Evolutionary conservation across 2,329 filamentous ascomycete genomes (phyloP).

Genomic region (Orbilia quercus): DNA sequence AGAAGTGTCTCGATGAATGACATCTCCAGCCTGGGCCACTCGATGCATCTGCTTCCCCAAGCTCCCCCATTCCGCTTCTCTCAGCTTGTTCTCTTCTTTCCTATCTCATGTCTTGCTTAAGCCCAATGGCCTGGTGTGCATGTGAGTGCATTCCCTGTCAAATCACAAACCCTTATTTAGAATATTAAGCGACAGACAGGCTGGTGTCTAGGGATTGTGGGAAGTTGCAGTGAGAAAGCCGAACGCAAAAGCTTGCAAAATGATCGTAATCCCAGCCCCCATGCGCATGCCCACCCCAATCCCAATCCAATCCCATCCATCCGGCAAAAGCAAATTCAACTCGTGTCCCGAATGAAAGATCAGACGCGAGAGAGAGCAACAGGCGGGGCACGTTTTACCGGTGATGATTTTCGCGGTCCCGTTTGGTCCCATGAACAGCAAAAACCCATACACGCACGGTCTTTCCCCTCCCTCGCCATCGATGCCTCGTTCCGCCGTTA

Average conservation of each 20-base stretch:
- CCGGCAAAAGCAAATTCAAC: conserved; percentile 40
- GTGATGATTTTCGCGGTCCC: conserved; percentile 31
- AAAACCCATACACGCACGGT: background rate
- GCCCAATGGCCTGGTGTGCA: conserved; percentile 44
- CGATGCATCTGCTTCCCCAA: conserved; percentile 17
- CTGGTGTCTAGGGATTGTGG: conserved; percentile 52
- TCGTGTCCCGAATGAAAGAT: conserved; percentile 46
- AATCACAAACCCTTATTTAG: conserved; percentile 56
- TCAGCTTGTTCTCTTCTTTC: conserved; percentile 24
- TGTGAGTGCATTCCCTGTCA: conserved; percentile 56
- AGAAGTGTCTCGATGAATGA: conserved; percentile 29
- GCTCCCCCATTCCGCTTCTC: no score
- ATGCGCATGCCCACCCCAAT: conserved; percentile 3
- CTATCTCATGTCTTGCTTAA: conserved; percentile 29
- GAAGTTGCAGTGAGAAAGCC: conserved; percentile 56
- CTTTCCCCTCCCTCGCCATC: no score
- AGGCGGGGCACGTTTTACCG: conserved; percentile 53
- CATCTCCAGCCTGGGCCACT: conserved; percentile 34
- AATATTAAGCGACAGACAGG: conserved; percentile 55
- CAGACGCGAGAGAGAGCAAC: conserved; percentile 36
- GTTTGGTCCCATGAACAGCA: conserved; percentile 7
- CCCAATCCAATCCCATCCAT: conserved; percentile 3
- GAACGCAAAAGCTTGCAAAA: conserved; percentile 23
- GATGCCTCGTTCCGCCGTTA: conserved; percentile 18
- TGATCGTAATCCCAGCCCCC: conserved; percentile 40